Conservation (phyloP, 495 filamentous ascomycete species). For the Parathielavia hyrcaniae region DNA sequence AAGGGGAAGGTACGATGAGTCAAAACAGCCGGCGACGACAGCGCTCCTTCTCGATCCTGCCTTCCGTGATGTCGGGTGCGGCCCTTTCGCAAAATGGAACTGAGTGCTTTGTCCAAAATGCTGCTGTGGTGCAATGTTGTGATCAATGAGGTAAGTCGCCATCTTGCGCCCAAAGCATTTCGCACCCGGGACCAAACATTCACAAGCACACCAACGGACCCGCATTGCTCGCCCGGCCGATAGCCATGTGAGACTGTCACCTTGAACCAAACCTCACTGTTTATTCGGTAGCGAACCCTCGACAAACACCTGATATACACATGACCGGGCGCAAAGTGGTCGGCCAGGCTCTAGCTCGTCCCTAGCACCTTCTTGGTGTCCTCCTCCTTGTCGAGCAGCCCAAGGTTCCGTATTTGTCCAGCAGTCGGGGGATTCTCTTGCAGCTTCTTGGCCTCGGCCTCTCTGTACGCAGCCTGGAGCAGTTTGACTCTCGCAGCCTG, state of each 20-base stretch:
- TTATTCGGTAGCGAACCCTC: background rate
- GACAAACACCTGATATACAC: constrained; percentile 20
- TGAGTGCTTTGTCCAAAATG: background rate
- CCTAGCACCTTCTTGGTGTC: constrained; percentile 61
- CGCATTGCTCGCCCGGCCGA: background rate
- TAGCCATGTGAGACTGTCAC: background rate
- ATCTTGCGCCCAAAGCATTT: background rate
- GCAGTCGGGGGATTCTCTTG: constrained; percentile 67
- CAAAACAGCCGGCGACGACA: too few species aligned
- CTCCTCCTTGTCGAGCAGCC: constrained; percentile 73
- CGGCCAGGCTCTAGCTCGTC: constrained; percentile 23
- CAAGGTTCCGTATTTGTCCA: constrained; percentile 76
- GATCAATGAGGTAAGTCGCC: background rate
- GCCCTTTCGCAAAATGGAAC: background rate
- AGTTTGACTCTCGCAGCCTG: constrained; percentile 71
- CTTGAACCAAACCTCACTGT: background rate
- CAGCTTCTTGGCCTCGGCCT: constrained; percentile 65
- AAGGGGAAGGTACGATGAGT: too few species aligned
- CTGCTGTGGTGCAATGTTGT: background rate
- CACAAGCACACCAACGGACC: background rate
- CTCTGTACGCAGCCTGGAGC: constrained; percentile 82
- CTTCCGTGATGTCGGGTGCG: too few species aligned
- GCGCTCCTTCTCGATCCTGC: background rate
- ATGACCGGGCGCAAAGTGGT: constrained; percentile 5
- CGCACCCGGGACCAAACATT: background rate